Evolutionary conservation across 2,329 filamentous ascomycete species (phyloP).

Genomic region (Leptographium galeiforme): DNA sequence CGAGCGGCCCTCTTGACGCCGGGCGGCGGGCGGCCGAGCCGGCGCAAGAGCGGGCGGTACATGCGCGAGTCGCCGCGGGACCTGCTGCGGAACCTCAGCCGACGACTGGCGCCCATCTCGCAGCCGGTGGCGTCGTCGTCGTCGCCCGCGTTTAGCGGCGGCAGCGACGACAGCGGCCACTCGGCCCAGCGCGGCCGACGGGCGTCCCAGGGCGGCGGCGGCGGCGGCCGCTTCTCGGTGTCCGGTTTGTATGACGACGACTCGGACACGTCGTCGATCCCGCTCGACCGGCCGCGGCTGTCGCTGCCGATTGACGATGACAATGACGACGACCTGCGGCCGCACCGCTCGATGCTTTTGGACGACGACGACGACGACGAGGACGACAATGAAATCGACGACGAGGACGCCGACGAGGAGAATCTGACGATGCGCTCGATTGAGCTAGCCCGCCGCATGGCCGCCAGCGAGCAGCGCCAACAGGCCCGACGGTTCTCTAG

Average conservation of each 20-base stretch:
- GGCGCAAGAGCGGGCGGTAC: slow-evolving; percentile 42
- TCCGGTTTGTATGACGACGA: slow-evolving; percentile 22
- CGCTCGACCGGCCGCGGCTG: slow-evolving; percentile 36
- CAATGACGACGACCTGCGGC: neutral
- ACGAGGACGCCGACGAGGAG: slow-evolving; percentile 31
- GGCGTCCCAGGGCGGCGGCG: slow-evolving; percentile 15
- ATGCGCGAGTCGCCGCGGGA: slow-evolving; percentile 43
- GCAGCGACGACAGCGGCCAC: neutral
- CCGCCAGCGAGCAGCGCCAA: slow-evolving; percentile 24
- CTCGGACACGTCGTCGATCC: slow-evolving; percentile 14
- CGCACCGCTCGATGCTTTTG: slow-evolving; percentile 41
- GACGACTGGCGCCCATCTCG: slow-evolving; percentile 36
- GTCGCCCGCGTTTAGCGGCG: slow-evolving; percentile 11
- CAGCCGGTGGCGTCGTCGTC: slow-evolving; percentile 28
- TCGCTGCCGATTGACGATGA: slow-evolving; percentile 39
- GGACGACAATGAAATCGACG: slow-evolving; percentile 30
- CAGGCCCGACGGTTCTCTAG: slow-evolving; percentile 32
- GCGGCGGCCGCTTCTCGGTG: slow-evolving; percentile 16
- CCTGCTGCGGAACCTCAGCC: slow-evolving; percentile 39
- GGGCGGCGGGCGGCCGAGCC: slow-evolving; percentile 30
- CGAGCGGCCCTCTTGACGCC: slow-evolving; percentile 48
- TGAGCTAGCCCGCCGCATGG: slow-evolving; percentile 42
- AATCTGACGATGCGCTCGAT: slow-evolving; percentile 46
- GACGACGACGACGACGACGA: slow-evolving; percentile 35
- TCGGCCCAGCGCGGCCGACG: too few relatives aligned